Evolutionary conservation across 768 basidiomycete species (phyloP).

Genomic region (Lepiota brunneoincarnata): DNA sequence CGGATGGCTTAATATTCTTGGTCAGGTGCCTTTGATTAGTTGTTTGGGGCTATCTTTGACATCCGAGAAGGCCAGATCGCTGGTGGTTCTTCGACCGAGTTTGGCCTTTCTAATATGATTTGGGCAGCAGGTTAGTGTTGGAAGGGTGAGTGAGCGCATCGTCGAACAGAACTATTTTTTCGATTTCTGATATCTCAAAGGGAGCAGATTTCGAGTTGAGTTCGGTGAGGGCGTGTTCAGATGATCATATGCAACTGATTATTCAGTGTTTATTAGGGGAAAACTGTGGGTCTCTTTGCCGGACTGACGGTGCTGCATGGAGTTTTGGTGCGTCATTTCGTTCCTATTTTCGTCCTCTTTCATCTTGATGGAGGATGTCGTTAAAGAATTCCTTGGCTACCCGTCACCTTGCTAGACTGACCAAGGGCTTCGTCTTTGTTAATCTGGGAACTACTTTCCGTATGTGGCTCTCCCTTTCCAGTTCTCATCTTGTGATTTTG

Average conservation of each 20-base stretch:
- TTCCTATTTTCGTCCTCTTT: neutral
- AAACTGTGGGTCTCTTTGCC: slow-evolving; percentile 74
- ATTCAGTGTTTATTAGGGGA: slow-evolving; percentile 38
- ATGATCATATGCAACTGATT: neutral
- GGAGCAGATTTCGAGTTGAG: slow-evolving; percentile 61
- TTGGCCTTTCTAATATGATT: slow-evolving; percentile 77
- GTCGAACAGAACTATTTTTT: slow-evolving; percentile 3
- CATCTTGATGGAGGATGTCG: neutral
- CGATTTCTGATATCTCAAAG: slow-evolving; percentile 21
- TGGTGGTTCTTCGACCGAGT: slow-evolving; percentile 84
- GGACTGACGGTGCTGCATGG: slow-evolving; percentile 81
- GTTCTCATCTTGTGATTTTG: slow-evolving; percentile 5
- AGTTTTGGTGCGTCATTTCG: slow-evolving; percentile 44
- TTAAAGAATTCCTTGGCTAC: slow-evolving; percentile 71
- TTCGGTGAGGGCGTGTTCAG: slow-evolving; percentile 24
- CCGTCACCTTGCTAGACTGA: slow-evolving; percentile 68
- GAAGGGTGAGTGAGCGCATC: slow-evolving; percentile 33
- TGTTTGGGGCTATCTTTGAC: slow-evolving; percentile 1
- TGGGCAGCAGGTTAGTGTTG: slow-evolving; percentile 71
- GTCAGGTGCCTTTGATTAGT: slow-evolving; percentile 27
- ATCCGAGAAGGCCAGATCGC: slow-evolving; percentile 64
- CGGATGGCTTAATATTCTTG: slow-evolving; percentile 82
- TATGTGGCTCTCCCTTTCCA: slow-evolving; percentile 26
- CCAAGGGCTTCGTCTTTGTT: slow-evolving; percentile 79
- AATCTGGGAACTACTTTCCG: slow-evolving; percentile 78